phyloP scores from a whole-genome alignment of 441 rosid species.

The Pelargonium cotyledonis region DNA sequence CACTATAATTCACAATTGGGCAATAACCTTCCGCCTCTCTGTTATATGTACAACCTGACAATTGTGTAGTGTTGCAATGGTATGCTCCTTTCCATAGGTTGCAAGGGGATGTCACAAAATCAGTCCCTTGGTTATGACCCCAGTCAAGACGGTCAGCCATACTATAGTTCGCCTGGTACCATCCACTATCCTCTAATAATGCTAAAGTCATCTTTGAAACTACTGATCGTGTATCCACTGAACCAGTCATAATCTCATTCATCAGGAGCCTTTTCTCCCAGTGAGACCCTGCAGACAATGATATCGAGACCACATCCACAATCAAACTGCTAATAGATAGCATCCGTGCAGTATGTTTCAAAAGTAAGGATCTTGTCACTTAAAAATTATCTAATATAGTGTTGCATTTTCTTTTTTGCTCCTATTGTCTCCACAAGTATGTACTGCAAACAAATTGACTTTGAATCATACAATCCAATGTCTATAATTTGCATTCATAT shows the following conservation, averaged over 20 bases:
- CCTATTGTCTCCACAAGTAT: not conserved
- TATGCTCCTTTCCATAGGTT: conserved; percentile 96
- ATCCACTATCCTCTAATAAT: conserved; percentile 93
- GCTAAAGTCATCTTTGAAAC: conserved; percentile 99
- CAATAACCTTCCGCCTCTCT: conserved; percentile 99
- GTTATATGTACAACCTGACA: conserved; percentile 96
- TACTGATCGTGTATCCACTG: conserved; percentile 95
- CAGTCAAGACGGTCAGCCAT: conserved; percentile 97
- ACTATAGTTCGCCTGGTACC: conserved; percentile 97
- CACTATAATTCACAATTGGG: conserved; percentile 86
- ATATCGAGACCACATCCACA: conserved; percentile 11
- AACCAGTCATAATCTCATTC: conserved; percentile 99
- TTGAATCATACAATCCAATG: not conserved
- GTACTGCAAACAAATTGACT: not conserved
- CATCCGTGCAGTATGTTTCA: not conserved
- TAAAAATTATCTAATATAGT: not conserved
- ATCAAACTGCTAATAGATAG: not conserved
- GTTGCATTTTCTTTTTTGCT: not conserved
- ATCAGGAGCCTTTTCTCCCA: conserved; percentile 98
- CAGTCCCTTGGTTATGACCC: conserved; percentile 96
- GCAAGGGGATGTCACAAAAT: conserved; percentile 84
- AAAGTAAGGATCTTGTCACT: not conserved
- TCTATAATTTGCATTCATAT: not conserved
- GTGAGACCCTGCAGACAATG: conserved; percentile 67
- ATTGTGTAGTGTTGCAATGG: conserved; percentile 81